These are phyloP conservation scores for Ilyonectria sp. DNA, from an alignment of 2,329 filamentous ascomycete genomes.

Conservation along the genomic window DNA sequence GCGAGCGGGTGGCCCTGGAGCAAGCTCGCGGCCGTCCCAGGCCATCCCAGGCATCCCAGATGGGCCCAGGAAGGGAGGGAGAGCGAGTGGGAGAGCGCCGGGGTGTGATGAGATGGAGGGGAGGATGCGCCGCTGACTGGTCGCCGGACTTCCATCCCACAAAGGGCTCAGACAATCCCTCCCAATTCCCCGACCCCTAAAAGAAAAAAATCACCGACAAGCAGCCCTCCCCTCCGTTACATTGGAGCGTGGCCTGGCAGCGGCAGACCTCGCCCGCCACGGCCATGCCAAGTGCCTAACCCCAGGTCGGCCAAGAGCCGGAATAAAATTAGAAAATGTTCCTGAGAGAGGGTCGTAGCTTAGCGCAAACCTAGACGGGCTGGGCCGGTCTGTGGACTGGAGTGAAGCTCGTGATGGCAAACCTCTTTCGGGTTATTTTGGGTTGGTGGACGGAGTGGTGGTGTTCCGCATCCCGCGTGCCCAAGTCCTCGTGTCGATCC, in stretches of 20 bases:
- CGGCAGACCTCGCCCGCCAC: not conserved
- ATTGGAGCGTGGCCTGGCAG: conserved; percentile 2
- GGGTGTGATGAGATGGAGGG: not conserved
- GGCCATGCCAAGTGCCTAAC: conserved; percentile 9
- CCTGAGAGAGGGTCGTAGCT: not conserved
- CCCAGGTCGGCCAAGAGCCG: conserved; percentile 2
- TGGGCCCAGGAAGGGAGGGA: not conserved
- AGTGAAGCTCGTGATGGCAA: conserved; percentile 28
- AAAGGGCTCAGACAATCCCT: not conserved
- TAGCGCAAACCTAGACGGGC: conserved; percentile 27
- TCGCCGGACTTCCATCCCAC: too few relatives aligned
- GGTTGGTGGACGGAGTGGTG: not conserved
- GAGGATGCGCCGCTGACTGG: too few relatives aligned
- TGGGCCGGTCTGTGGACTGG: conserved; percentile 16
- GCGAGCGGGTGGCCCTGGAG: conserved; percentile 8
- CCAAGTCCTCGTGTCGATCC: conserved; percentile 22
- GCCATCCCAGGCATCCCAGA: not conserved
- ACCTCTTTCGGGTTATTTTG: conserved; percentile 18
- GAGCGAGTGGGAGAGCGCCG: not conserved
- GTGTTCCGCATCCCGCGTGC: conserved; percentile 4
- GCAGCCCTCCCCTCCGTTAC: not conserved
- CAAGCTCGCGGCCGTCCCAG: not conserved
- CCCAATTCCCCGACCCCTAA: not conserved
- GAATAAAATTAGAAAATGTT: conserved; percentile 31
- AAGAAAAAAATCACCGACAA: conserved; percentile 14